phyloP scores from a whole-genome alignment of 331 rosid species.

The Dryas integrifolia region DNA sequence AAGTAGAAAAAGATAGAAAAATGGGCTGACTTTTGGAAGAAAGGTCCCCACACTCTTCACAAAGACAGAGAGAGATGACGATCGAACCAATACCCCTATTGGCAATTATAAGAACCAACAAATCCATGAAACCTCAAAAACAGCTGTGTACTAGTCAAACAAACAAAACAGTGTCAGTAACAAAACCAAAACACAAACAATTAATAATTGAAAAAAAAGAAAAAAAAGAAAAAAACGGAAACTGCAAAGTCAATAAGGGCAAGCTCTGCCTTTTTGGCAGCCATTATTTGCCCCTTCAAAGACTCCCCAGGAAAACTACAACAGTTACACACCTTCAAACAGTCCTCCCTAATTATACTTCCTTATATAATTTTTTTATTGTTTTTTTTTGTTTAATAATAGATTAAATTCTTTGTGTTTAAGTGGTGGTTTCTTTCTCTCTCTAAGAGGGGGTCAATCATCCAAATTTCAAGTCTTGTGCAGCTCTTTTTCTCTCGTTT shows the following conservation, averaged over 20 bases:
- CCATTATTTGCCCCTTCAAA: slow-evolving; percentile 34
- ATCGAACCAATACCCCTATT: slow-evolving; percentile 17
- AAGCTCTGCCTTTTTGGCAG: slow-evolving; percentile 43
- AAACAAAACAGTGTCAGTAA: slow-evolving; percentile 33
- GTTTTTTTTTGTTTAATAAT: slow-evolving; percentile 11
- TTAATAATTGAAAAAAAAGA: background rate
- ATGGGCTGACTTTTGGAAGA: slow-evolving; percentile 42
- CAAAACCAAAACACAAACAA: slow-evolving; percentile 15
- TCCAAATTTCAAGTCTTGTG: slow-evolving; percentile 32
- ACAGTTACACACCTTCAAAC: slow-evolving; percentile 39
- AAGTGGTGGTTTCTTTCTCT: slow-evolving; percentile 17
- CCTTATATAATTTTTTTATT: slow-evolving; percentile 1
- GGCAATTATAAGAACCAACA: slow-evolving; percentile 21
- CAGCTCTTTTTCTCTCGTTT: slow-evolving; percentile 30
- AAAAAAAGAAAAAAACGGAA: background rate
- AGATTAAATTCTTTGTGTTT: slow-evolving; percentile 8
- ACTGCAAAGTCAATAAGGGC: slow-evolving; percentile 71
- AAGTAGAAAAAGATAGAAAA: slow-evolving; percentile 5
- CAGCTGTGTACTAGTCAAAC: slow-evolving; percentile 35
- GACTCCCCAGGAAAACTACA: slow-evolving; percentile 27
- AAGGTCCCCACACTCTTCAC: slow-evolving; percentile 20
- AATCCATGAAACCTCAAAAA: slow-evolving; percentile 31
- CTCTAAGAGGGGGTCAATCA: slow-evolving; percentile 20
- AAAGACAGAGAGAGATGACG: background rate
- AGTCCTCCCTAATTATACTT: slow-evolving; percentile 14